These are phyloP conservation scores for Melastoma candidum DNA, from an alignment of 441 rosid species.

Conservation along the genomic window DNA sequence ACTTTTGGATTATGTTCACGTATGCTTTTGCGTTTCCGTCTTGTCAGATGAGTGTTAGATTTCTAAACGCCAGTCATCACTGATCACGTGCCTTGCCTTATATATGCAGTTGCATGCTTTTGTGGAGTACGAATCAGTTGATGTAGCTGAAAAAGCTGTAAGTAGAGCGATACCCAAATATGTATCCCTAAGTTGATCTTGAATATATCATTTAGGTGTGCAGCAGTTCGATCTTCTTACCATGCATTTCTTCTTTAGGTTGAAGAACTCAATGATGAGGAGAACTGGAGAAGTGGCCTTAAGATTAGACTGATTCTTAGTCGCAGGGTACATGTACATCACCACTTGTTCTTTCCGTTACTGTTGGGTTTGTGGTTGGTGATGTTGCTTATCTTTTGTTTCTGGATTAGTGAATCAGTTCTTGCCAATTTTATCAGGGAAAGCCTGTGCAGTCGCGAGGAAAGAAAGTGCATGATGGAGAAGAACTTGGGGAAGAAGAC, in stretches of 20 bases:
- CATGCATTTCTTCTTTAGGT: conserved; percentile 39
- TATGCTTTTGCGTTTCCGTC: neutral
- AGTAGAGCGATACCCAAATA: conserved; percentile 13
- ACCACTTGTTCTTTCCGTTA: neutral
- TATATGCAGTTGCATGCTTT: conserved; percentile 84
- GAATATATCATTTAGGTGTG: neutral
- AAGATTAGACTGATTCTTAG: conserved; percentile 69
- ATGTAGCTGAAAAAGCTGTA: conserved; percentile 95
- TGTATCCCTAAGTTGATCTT: neutral
- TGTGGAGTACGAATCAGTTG: conserved; percentile 85
- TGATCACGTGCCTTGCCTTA: conserved; percentile 11
- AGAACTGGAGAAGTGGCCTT: conserved; percentile 94
- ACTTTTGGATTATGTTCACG: too few relatives aligned
- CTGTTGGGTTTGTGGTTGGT: neutral
- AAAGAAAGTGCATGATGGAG: conserved; percentile 71
- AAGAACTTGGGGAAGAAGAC: conserved; percentile 69
- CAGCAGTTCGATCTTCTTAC: neutral
- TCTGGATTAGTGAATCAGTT: neutral
- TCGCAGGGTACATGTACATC: conserved; percentile 52
- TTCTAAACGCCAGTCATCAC: neutral
- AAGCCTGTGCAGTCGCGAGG: conserved; percentile 56
- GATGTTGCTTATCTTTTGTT: conserved; percentile 6
- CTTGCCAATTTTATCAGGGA: conserved; percentile 18
- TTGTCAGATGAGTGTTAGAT: neutral
- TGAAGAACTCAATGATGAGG: conserved; percentile 69